Evolutionary conservation across 2,329 filamentous ascomycete genomes (phyloP).

Genomic region (Paecilomyces sp.): DNA sequence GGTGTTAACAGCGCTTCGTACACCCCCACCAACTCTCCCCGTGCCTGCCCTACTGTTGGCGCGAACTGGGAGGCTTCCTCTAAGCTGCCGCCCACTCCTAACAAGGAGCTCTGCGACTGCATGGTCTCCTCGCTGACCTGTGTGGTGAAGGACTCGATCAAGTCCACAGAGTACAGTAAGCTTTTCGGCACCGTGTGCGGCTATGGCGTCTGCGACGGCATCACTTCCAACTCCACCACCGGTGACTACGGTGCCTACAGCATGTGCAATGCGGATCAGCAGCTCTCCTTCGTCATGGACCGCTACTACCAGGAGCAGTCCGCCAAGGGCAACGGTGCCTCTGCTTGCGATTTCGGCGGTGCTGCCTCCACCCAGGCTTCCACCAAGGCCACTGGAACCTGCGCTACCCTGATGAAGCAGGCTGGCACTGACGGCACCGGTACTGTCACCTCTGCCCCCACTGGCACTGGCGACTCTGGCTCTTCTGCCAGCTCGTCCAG

Average conservation of each 20-base stretch:
- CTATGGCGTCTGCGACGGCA: conserved; percentile 31
- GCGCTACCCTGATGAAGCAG: conserved; percentile 27
- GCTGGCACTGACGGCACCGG: conserved; percentile 35
- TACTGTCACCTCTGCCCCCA: conserved; percentile 28
- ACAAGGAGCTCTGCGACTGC: conserved; percentile 73
- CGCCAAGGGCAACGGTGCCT: conserved; percentile 22
- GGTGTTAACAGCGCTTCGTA: conserved; percentile 62
- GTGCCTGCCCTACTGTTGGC: conserved; percentile 63
- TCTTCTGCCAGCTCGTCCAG: conserved; percentile 11
- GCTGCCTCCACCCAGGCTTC: conserved; percentile 28
- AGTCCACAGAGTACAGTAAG: conserved; percentile 52
- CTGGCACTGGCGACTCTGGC: conserved; percentile 14
- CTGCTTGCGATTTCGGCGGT: conserved; percentile 40
- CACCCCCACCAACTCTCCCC: conserved; percentile 63
- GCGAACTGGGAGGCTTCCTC: conserved; percentile 60
- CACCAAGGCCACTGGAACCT: conserved; percentile 24
- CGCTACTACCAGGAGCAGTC: conserved; percentile 37
- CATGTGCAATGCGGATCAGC: conserved; percentile 38
- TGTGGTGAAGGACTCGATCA: conserved; percentile 53
- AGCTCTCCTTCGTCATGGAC: conserved; percentile 42
- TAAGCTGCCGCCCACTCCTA: conserved; percentile 73
- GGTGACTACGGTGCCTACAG: conserved; percentile 43
- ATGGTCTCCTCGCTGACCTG: conserved; percentile 72
- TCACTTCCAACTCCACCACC: conserved; percentile 29
- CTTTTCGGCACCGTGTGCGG: conserved; percentile 57